phyloP scores from a whole-genome alignment of 129 eudicot species.

The Centaurea solstitialis region DNA sequence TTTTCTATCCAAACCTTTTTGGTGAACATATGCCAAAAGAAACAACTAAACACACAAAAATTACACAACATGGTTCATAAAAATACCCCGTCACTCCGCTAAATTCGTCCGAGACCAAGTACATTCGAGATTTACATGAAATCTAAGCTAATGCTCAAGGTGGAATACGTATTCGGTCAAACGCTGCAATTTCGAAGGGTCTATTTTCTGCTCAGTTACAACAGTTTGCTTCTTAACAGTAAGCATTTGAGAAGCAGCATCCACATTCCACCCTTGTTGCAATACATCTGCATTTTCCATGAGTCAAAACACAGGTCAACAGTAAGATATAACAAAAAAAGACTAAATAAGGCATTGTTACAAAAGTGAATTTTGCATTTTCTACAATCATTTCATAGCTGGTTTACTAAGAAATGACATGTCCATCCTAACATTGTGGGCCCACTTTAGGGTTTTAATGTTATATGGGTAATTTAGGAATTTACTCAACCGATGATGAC shows the following conservation, averaged over 20 bases:
- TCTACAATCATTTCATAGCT: too few species aligned
- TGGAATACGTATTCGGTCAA: constrained; percentile 93
- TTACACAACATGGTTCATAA: too few species aligned
- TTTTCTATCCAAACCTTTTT: too few species aligned
- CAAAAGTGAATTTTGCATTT: too few species aligned
- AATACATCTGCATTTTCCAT: constrained; percentile 56
- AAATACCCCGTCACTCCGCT: too few species aligned
- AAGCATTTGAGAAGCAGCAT: constrained; percentile 67
- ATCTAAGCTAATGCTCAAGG: constrained; percentile 63
- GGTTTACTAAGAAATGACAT: too few species aligned
- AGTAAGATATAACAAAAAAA: not conserved
- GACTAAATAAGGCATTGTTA: too few species aligned
- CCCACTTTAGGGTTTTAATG: not conserved
- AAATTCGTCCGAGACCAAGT: not conserved
- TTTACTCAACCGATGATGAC: too few species aligned
- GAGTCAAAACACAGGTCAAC: not conserved
- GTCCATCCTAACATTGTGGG: too few species aligned
- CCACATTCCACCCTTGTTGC: constrained; percentile 88
- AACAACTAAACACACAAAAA: too few species aligned
- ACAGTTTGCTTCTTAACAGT: constrained; percentile 72
- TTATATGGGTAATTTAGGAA: not conserved
- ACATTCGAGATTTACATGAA: constrained; percentile 10
- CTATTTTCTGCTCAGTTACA: constrained; percentile 78
- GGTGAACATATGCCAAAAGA: too few species aligned
- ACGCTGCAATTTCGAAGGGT: constrained; percentile 79